Conservation (phyloP, 495 filamentous ascomycete genomes). For the Penicillium simplicissimum region DNA sequence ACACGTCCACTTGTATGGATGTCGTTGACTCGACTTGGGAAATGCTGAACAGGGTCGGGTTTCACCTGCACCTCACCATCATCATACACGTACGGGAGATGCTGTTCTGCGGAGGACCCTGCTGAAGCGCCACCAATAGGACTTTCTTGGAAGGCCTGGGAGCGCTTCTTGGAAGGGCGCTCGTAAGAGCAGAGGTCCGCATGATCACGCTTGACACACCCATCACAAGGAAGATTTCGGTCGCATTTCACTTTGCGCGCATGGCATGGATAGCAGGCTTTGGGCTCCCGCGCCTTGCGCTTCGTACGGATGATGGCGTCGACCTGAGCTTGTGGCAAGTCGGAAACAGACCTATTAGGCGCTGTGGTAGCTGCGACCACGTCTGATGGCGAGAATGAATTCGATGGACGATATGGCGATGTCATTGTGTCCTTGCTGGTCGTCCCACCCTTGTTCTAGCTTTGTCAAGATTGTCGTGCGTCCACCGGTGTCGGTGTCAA, state of each 20-base stretch:
- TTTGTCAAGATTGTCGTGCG: conserved; percentile 11
- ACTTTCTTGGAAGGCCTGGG: conserved; percentile 36
- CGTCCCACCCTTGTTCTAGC: not conserved
- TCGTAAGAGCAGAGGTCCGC: conserved; percentile 72
- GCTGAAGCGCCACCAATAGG: conserved; percentile 21
- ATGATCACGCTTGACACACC: conserved; percentile 73
- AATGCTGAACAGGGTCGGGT: conserved; percentile 23
- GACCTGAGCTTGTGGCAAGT: conserved; percentile 48
- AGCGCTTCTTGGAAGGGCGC: conserved; percentile 60
- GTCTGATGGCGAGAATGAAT: conserved; percentile 42
- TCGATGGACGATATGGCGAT: conserved; percentile 40
- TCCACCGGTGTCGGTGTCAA: conserved; percentile 5
- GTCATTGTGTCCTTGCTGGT: conserved; percentile 27
- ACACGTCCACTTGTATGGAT: conserved; percentile 31
- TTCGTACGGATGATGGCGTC: conserved; percentile 54
- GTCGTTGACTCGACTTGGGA: conserved; percentile 21
- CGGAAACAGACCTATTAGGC: conserved; percentile 36
- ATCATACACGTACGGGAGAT: conserved; percentile 23
- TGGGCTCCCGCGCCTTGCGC: conserved; percentile 49
- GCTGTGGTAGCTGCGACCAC: conserved; percentile 23
- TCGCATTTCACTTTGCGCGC: conserved; percentile 76
- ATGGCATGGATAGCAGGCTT: conserved; percentile 72
- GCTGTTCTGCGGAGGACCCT: conserved; percentile 20
- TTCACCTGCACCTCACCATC: conserved; percentile 30
- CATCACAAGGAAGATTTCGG: conserved; percentile 70